Base-by-base conservation (phyloP, 106 monocot genomes). In the Phalaenopsis aphrodite region DNA sequence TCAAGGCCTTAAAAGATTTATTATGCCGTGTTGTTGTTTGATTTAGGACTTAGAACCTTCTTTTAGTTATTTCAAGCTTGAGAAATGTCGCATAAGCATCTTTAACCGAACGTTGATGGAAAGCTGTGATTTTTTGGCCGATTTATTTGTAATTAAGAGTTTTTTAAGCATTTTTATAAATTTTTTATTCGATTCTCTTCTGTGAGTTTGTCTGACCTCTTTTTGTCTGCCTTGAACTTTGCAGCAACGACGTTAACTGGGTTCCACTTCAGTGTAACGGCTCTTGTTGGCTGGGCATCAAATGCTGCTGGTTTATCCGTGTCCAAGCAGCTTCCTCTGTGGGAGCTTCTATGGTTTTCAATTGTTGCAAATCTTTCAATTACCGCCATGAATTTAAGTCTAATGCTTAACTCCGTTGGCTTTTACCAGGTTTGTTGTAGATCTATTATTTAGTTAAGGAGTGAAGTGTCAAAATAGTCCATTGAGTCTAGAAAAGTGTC, bases 381-480 rank as follows among this genome's bases (percentile, higher is more conserved):
- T 30, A 88, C 87, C 15, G 89, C 83, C 21, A 92, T 87, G 92
- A 92, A 92, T 83, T 55, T 89, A 8, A 89, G 91, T 77, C 88
- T 89, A 14, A 89, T 92, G 89, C 80, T 89, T 52, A 92, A 89
- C 52, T 87, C 92, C 5, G 89, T 87, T 16, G 92, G 92, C 1
- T 92, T 92, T 58, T 89, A 92, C 84, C 89, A 92, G 89, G 91
- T 91, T 61, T 39, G 23, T 65, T 36, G 36, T 8, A 55, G 39
- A 74, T 74, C 42, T 81, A 52, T 80, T 4, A 79, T 42, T 42
- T 38, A 46, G 21, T 30, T 30, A 30, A 30, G 30, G 30, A 30
- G 30, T 30, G 30, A 30, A 30, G 30, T 30, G 30, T 30, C 30
- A 30, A 30, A 30, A 30, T 30, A 30, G 30, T 30, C 30, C 30